Base-by-base conservation (phyloP, 495 filamentous ascomycete species). In the Cercophora sp. region DNA sequence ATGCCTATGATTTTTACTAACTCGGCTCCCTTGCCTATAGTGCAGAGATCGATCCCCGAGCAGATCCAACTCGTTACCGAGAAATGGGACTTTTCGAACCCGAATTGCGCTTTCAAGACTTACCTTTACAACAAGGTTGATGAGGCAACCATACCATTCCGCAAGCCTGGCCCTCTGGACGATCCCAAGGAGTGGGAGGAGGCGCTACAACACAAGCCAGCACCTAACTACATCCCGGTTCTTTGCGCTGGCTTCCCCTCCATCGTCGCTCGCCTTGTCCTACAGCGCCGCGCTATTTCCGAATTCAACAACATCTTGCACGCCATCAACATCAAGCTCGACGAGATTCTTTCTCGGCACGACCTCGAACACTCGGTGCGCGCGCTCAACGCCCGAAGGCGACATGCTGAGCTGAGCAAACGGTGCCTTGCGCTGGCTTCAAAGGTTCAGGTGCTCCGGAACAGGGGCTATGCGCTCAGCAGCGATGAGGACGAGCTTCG, bases 41-140 rank as follows among this genome's bases (percentile, higher is more conserved):
- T 79, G 45, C 88, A 93, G 61, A 92, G 90, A 59, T 82, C 88
- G 19, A 83, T 96, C 11, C 80, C 83, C 13, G 89, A 94, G 55
- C 92, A 97, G 70, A 89, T 96, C 44, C 69, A 80, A 46, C 77
- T 85, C 18, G 78, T 96, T 52, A 75, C 80, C 35, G 76, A 85
- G 27, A 96, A 96, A 76, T 99, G 93, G 93, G 79, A 90, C 56
- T 81, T 88, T 1, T 65, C 71, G 6, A 81, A 75, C 60, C 81
- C 79, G 9, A 76, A 81, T 54, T 95, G 88, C 52, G 84, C 80
- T 4, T 94, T 99, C 73, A 85, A 89, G 61, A 75, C 86, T 48
- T 97, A 98, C 66, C 87, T 96, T 66, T 98, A 97, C 74, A 97
- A 98, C 70, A 79, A 85, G 56, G 89, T 96, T 48, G 82, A 84